These are phyloP conservation scores for Leccinum boreale DNA, from an alignment of 768 basidiomycete genomes.

Conservation along the genomic window DNA sequence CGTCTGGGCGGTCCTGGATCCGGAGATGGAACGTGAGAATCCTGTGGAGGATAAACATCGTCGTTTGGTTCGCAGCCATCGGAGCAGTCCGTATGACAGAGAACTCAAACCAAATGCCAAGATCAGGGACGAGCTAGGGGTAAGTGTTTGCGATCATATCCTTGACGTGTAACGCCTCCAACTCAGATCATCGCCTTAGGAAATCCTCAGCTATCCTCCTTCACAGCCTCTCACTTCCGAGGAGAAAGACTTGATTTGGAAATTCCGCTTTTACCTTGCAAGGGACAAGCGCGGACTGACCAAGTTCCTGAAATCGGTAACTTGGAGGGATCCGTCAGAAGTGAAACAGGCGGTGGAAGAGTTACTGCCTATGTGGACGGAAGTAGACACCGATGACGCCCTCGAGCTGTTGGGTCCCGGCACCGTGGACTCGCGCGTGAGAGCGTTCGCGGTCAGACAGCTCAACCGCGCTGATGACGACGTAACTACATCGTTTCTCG, in stretches of 20 bases:
- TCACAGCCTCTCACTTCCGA: slow-evolving; percentile 82
- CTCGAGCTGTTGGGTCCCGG: slow-evolving; percentile 90
- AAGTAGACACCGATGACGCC: slow-evolving; percentile 95
- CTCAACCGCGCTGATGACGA: slow-evolving; percentile 92
- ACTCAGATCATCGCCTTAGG: slow-evolving; percentile 41
- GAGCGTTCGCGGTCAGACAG: slow-evolving; percentile 92
- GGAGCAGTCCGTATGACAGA: slow-evolving; percentile 91
- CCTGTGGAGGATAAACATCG: slow-evolving; percentile 98
- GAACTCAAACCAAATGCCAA: slow-evolving; percentile 97
- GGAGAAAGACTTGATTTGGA: slow-evolving; percentile 97
- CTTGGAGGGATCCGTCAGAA: slow-evolving; percentile 94
- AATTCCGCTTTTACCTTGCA: slow-evolving; percentile 96
- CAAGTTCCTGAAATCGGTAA: slow-evolving; percentile 96
- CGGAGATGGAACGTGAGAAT: slow-evolving; percentile 88
- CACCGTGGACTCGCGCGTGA: slow-evolving; percentile 85
- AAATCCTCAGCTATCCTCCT: slow-evolving; percentile 88
- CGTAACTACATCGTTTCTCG: slow-evolving; percentile 41
- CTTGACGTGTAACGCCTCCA: not conserved
- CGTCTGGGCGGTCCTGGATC: slow-evolving; percentile 88
- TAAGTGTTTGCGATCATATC: slow-evolving; percentile 35
- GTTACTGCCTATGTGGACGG: slow-evolving; percentile 92
- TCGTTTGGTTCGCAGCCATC: slow-evolving; percentile 87
- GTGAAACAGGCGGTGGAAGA: slow-evolving; percentile 98
- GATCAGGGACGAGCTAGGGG: slow-evolving; percentile 88
- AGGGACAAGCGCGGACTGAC: slow-evolving; percentile 92